Conservation (phyloP, 495 filamentous ascomycete genomes). For the Bathelium albidoporum region DNA sequence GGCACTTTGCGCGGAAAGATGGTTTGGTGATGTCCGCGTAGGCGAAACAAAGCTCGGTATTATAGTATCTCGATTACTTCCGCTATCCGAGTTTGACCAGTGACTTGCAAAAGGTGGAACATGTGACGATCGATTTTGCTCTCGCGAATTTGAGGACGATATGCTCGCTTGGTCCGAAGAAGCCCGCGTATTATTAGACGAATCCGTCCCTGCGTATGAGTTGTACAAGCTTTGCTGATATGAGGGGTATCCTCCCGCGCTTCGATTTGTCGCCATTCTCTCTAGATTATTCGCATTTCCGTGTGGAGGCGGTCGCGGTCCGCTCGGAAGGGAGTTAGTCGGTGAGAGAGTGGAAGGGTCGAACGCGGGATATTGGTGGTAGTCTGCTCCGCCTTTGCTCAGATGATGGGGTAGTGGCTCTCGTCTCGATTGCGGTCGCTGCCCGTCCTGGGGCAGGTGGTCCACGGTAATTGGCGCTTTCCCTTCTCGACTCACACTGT, state of each 20-base stretch:
- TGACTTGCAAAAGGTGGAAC: slow-evolving; percentile 2
- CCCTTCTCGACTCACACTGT: slow-evolving; percentile 55
- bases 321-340: slow-evolving; percentile 2
- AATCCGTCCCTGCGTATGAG: slow-evolving; percentile 54
- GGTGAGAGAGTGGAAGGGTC: slow-evolving; percentile 40
- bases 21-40: neutral
- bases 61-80: neutral
- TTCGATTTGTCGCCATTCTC: neutral
- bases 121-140: slow-evolving; percentile 19
- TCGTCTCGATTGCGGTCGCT: slow-evolving; percentile 46
- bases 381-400: slow-evolving; percentile 67
- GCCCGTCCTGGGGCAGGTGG: slow-evolving; percentile 60
- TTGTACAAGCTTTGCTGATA: slow-evolving; percentile 43
- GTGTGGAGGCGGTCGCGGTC: slow-evolving; percentile 24
- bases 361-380: slow-evolving; percentile 80
- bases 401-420: slow-evolving; percentile 74
- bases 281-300: neutral
- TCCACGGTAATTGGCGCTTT: slow-evolving; percentile 66
- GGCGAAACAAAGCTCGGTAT: neutral
- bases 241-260: neutral
- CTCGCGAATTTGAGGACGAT: slow-evolving; percentile 42
- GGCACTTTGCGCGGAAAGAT: slow-evolving; percentile 22
- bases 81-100: neutral
- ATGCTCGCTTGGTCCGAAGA: slow-evolving; percentile 61
- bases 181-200: slow-evolving; percentile 58